Conservation (phyloP, 441 rosid genomes). For the Pelargonium hybrid region DNA sequence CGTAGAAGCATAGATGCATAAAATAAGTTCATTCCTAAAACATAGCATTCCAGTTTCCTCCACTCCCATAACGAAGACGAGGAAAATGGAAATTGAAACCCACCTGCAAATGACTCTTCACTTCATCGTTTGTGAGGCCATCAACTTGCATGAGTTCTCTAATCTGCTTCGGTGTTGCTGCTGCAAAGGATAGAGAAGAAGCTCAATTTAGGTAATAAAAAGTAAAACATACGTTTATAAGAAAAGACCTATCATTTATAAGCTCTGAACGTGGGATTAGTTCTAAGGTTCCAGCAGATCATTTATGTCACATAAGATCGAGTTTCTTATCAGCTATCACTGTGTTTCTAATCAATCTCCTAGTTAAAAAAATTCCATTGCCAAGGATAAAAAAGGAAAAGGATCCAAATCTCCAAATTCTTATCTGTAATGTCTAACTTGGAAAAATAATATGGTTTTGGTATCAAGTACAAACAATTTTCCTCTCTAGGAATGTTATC, state of each 20-base stretch:
- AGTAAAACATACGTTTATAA: not conserved
- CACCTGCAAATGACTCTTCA: conserved; percentile 96
- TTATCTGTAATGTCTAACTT: not conserved
- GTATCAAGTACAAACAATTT: not conserved
- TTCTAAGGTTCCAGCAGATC: conserved; percentile 6
- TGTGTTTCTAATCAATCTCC: too few species aligned
- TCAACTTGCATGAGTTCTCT: conserved; percentile 93
- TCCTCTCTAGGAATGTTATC: not conserved
- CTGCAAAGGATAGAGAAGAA: conserved; percentile 31
- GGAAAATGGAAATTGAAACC: conserved; percentile 7
- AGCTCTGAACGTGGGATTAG: not conserved
- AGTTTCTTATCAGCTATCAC: not conserved
- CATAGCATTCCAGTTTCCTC: not conserved
- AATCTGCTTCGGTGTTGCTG: conserved; percentile 92
- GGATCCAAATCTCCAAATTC: not conserved
- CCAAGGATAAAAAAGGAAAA: not conserved
- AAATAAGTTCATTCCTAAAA: conserved; percentile 1
- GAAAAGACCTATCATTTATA: not conserved
- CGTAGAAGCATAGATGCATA: not conserved
- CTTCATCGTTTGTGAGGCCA: conserved; percentile 95
- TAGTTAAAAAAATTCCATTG: too few species aligned
- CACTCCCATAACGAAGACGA: not conserved
- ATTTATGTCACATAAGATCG: not conserved
- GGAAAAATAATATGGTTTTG: not conserved
- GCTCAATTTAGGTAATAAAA: conserved; percentile 17